Percentiles rank a stretch among this genome's conserved stretches.
Conservation (phyloP, 2,329 filamentous ascomycete species). For the Claviceps quebecensis region DNA sequence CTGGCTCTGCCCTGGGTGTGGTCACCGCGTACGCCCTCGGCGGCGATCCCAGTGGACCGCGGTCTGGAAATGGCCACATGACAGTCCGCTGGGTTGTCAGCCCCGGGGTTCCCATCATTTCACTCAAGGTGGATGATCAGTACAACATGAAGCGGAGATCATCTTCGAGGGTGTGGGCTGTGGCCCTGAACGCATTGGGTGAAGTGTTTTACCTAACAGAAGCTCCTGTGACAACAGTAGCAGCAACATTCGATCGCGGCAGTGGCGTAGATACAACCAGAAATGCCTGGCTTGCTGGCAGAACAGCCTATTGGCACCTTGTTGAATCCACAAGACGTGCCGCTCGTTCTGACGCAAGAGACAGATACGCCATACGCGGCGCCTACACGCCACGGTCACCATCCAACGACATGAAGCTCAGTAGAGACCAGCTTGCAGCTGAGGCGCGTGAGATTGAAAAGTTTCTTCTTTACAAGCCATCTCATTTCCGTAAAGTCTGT, state of each 20-base stretch:
- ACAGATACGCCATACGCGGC: slow-evolving; percentile 51
- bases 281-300: slow-evolving; percentile 67
- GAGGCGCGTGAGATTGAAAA: slow-evolving; percentile 74
- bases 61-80: slow-evolving; percentile 59
- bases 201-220: slow-evolving; percentile 78
- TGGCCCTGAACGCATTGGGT: slow-evolving; percentile 83
- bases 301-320: slow-evolving; percentile 67
- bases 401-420: slow-evolving; percentile 57
- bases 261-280: slow-evolving; percentile 43
- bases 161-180: slow-evolving; percentile 69
- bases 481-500: slow-evolving; percentile 65
- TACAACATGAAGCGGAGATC: slow-evolving; percentile 59
- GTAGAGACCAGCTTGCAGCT: slow-evolving; percentile 52
- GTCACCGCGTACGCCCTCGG: slow-evolving; percentile 72
- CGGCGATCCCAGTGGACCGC: slow-evolving; percentile 39
- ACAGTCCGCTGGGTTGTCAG: slow-evolving; percentile 83
- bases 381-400: slow-evolving; percentile 74
- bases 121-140: slow-evolving; percentile 69
- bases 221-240: slow-evolving; percentile 37
- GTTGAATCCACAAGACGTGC: slow-evolving; percentile 63
- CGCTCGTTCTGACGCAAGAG: slow-evolving; percentile 59
- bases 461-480: slow-evolving; percentile 58
- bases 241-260: slow-evolving; percentile 27
- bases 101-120: slow-evolving; percentile 83
- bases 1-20: slow-evolving; percentile 70